These are phyloP conservation scores for Aspergillus vadensis DNA, from an alignment of 2,329 filamentous ascomycete species.

Conservation along the genomic window DNA sequence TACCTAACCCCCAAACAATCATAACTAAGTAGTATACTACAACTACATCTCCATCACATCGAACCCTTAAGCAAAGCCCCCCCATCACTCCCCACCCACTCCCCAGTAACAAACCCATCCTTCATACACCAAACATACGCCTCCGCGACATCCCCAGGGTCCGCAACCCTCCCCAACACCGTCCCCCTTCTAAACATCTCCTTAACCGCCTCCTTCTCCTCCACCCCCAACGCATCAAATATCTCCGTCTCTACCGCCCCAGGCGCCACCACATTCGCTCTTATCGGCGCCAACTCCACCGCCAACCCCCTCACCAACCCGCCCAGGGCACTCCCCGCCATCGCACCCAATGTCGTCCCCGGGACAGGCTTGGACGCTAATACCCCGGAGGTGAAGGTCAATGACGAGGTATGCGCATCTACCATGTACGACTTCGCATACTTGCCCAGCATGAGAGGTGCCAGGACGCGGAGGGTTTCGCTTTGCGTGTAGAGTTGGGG, in stretches of 20 bases:
- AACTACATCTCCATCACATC: not conserved
- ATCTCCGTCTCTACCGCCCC: slow-evolving; percentile 47
- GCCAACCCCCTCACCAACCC: slow-evolving; percentile 42
- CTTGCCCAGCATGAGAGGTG: slow-evolving; percentile 44
- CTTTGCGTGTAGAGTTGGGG: slow-evolving; percentile 19
- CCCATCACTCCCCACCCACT: slow-evolving; percentile 37
- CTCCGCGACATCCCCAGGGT: slow-evolving; percentile 45
- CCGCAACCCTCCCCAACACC: slow-evolving; percentile 30
- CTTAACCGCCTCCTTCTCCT: slow-evolving; percentile 28
- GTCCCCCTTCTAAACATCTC: slow-evolving; percentile 23
- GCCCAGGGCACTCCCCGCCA: slow-evolving; percentile 29
- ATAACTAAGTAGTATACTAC: too few relatives aligned
- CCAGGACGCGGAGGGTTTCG: slow-evolving; percentile 40
- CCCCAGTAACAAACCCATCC: slow-evolving; percentile 44
- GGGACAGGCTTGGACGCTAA: slow-evolving; percentile 37
- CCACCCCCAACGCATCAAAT: slow-evolving; percentile 21
- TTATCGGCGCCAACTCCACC: slow-evolving; percentile 45
- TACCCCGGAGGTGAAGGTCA: slow-evolving; percentile 47
- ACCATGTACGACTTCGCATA: slow-evolving; percentile 40
- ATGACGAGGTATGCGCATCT: slow-evolving; percentile 29
- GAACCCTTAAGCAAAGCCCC: slow-evolving; percentile 34
- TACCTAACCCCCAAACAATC: too few relatives aligned
- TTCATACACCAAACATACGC: slow-evolving; percentile 50
- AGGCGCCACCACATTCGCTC: slow-evolving; percentile 47
- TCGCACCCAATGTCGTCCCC: slow-evolving; percentile 35